Percentiles rank a stretch among this genome's conserved stretches.
phyloP scores from a whole-genome alignment of 257 asterid species.

The Buddleja alternifolia region DNA sequence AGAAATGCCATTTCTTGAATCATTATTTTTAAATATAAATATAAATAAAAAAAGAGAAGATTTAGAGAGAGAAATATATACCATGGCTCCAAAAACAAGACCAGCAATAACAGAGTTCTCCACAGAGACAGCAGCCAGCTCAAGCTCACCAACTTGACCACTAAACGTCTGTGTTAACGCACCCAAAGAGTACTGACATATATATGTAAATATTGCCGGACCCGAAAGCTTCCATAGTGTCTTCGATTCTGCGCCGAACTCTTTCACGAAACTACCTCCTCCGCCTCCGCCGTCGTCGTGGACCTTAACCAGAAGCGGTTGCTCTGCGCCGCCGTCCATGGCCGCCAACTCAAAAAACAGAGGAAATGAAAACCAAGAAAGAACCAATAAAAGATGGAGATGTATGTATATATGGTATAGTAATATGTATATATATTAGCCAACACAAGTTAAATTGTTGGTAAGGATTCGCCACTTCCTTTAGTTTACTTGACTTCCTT shows the following conservation, averaged over 20 bases:
- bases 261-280: constrained; percentile 27
- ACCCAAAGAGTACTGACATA: constrained; percentile 75
- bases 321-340: constrained; percentile 36
- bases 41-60: background rate
- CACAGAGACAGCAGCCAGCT: constrained; percentile 83
- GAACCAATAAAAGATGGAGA: no score
- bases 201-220: constrained; percentile 68
- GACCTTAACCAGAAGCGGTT: constrained; percentile 40
- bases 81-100: constrained; percentile 77
- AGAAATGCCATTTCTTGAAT: no score
- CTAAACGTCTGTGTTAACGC: constrained; percentile 72
- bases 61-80: constrained; percentile 28
- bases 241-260: constrained; percentile 57
- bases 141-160: constrained; percentile 70
- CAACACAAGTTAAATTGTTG: no score
- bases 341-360: no score
- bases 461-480: no score
- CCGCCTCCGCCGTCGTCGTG: background rate
- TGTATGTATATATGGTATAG: no score
- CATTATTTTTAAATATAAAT: no score
- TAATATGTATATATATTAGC: no score
- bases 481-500: no score
- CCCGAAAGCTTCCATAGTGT: constrained; percentile 72
- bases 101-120: constrained; percentile 86
- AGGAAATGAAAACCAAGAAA: no score